Conservation (phyloP, 805 yeast genomes). For the Ogataea wickerhamii region DNA sequence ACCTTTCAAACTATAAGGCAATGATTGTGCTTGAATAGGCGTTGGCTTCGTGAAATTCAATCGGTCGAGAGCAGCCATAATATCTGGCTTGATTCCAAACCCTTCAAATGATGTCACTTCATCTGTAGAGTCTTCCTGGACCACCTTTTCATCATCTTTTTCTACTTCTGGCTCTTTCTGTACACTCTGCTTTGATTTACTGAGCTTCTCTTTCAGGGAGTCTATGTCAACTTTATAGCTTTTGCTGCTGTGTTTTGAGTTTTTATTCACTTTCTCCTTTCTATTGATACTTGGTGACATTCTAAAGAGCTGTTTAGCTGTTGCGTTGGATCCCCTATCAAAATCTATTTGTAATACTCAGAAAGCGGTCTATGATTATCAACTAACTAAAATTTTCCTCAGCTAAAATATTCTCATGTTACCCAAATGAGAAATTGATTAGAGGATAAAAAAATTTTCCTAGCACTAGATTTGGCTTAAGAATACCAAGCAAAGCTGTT, state of each 20-base stretch:
- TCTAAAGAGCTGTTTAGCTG: too few species aligned
- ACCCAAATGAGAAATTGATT: too few species aligned
- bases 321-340: too few species aligned
- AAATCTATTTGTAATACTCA: too few species aligned
- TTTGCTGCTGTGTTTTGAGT: too few species aligned
- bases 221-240: constrained; percentile 26
- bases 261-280: constrained; percentile 1
- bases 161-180: constrained; percentile 12
- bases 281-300: constrained; percentile 19
- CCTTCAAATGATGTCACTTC: constrained; percentile 41
- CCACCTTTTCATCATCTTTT: constrained; percentile 19
- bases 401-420: too few species aligned
- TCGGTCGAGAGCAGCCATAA: constrained; percentile 72
- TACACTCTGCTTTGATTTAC: not conserved
- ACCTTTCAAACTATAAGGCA: constrained; percentile 87
- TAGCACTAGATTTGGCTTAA: too few species aligned
- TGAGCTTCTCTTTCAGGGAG: constrained; percentile 29
- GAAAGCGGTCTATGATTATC: too few species aligned
- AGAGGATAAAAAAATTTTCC: too few species aligned
- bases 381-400: too few species aligned
- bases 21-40: constrained; percentile 87
- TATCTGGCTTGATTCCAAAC: constrained; percentile 68
- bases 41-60: constrained; percentile 82
- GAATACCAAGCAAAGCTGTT: too few species aligned
- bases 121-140: constrained; percentile 13